These are phyloP conservation scores for Purshia tridentata DNA, from an alignment of 306 rosid genomes.

Conservation along the genomic window DNA sequence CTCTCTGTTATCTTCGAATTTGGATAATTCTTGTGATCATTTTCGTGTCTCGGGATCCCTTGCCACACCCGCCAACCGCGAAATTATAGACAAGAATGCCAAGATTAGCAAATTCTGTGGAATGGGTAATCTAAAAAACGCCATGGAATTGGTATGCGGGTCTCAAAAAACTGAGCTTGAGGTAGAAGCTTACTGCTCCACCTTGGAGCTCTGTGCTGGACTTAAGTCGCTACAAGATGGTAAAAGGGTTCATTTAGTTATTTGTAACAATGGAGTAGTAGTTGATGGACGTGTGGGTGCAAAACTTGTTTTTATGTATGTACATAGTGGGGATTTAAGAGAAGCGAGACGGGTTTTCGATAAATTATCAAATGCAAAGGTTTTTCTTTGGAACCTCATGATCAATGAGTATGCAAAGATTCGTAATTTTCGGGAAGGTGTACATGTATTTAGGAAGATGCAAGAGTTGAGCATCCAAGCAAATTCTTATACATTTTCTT, in stretches of 20 bases:
- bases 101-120: constrained; percentile 39
- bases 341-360: constrained; percentile 61
- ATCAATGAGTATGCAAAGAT: constrained; percentile 61
- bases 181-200: constrained; percentile 44
- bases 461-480: constrained; percentile 44
- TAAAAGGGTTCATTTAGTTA: constrained; percentile 51
- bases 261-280: constrained; percentile 31
- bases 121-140: constrained; percentile 55
- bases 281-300: constrained; percentile 51
- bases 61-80: constrained; percentile 13
- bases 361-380: constrained; percentile 40
- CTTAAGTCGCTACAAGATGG: constrained; percentile 56
- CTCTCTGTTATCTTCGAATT: constrained; percentile 23
- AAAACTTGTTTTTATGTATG: constrained; percentile 69
- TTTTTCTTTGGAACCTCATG: constrained; percentile 72
- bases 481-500: constrained; percentile 57
- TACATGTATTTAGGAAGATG: constrained; percentile 56
- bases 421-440: constrained; percentile 49
- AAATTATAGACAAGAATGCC: constrained; percentile 22
- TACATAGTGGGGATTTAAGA: constrained; percentile 55
- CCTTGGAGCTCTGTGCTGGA: constrained; percentile 78
- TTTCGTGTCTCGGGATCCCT: constrained; percentile 28
- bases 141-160: constrained; percentile 42
- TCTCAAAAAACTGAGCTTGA: constrained; percentile 44
- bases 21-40: constrained; percentile 21